Percentiles rank a stretch among this genome's conserved stretches.
phyloP scores from a whole-genome alignment of 176 grass and related monocot genomes.

The sorghum (Sorghum bicolor) region Sorghum_bicolor_NCBIv3 NC_012879.2:3951001-3951500 shows the following conservation, averaged over 20 bases:
- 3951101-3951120: slow-evolving; percentile 87
- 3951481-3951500: neutral
- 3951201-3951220: slow-evolving; percentile 33
- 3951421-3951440: neutral
- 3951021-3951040: slow-evolving; percentile 63
- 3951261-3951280: slow-evolving; percentile 81
- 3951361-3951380: slow-evolving; percentile 96
- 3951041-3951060: slow-evolving; percentile 96
- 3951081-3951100: slow-evolving; percentile 92
- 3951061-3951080: slow-evolving; percentile 97
- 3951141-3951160: slow-evolving; percentile 72
- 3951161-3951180: slow-evolving; percentile 92
- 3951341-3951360: slow-evolving; percentile 74
- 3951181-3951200: slow-evolving; percentile 66
- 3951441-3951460: neutral
- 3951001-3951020: neutral
- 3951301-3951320: slow-evolving; percentile 72
- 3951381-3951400: slow-evolving; percentile 72
- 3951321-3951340: slow-evolving; percentile 47
- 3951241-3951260: slow-evolving; percentile 96
- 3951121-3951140: slow-evolving; percentile 95
- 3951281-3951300: slow-evolving; percentile 57
- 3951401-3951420: slow-evolving; percentile 83
- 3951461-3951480: neutral
- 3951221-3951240: slow-evolving; percentile 84